A percentile compares a stretch with the other conserved stretches of the same genome.
Evolutionary conservation across 176 grass and related monocot genomes (phyloP).

Genomic region (Bromus sterilis): DNA sequence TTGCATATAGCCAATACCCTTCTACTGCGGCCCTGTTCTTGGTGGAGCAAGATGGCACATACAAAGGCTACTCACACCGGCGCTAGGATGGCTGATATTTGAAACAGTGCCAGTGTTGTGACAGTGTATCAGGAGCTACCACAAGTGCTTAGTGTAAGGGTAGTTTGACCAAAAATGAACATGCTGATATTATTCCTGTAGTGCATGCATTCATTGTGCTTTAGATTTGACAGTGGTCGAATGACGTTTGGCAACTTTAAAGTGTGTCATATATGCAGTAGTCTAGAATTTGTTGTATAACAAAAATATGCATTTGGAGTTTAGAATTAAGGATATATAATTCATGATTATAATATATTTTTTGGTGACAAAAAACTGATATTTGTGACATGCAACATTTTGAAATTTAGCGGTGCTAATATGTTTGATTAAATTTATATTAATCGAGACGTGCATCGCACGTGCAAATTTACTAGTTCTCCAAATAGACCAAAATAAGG

Average conservation of each 20-base stretch:
- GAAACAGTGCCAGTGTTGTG: neutral
- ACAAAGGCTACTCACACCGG: constrained; percentile 70
- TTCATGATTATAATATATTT: neutral
- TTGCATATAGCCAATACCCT: neutral
- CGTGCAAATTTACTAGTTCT: too few species aligned
- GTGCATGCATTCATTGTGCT: neutral
- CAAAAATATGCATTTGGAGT: neutral
- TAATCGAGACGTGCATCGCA: neutral
- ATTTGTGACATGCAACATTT: neutral
- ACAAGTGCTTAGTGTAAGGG: neutral
- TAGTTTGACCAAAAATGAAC: neutral
- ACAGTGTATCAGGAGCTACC: neutral
- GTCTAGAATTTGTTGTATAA: neutral
- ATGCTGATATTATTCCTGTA: neutral
- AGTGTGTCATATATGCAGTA: neutral
- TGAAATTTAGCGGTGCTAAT: neutral
- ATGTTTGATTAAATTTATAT: too few species aligned
- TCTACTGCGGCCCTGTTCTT: constrained; percentile 71
- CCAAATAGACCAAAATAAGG: too few species aligned
- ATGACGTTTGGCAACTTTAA: neutral
- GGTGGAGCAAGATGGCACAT: constrained; percentile 69
- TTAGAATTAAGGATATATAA: neutral
- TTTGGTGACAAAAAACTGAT: neutral
- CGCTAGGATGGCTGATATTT: constrained; percentile 54
- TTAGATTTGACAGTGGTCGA: neutral